Evolutionary conservation across 495 filamentous ascomycete species (phyloP), one percentile per base, ranked within the genome.

Genomic region (Trichoderma virens): DNA sequence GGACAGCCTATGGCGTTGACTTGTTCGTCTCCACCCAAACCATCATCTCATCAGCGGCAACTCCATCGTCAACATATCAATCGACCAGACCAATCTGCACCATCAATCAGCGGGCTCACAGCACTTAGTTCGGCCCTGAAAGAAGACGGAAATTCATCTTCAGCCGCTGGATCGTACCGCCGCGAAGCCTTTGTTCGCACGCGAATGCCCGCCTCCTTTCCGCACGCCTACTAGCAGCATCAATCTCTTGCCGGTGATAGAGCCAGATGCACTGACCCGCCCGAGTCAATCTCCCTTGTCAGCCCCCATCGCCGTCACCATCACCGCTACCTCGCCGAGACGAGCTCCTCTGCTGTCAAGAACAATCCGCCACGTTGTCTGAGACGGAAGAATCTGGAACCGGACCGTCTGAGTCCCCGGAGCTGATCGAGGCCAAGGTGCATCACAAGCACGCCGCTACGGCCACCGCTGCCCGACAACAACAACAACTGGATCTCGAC

Each of bases 341-440:
- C 59, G 31, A 39, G 31, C 59, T 61, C 59, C 11, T 39, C 11
- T 4, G 31, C 59, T n/a, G 28, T 13, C 20, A 45, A 28, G 20
- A 43, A 28, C 38, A 61, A 61, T 65, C 74, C 77, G 82, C 72
- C 86, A 88, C 80, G 79, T 88, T 92, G 90, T 90, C 88, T 80
- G 80, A 80, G 71, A 78, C 79, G 82, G 81, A 77, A 75, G 78
- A 84, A 73, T 74, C 81, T 72, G 80, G 77, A 77, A 74, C 82
- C 80, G 86, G 83, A 80, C 84, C 85, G 85, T 82, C 85, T 86
- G 87, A 85, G 80, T 82, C 82, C 82, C 74, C 79, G 72, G 75
- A 78, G 74, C 73, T 72, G 69, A 71, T 75, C 70, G 70, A 73
- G 73, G 71, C 67, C 65, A 70, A 72, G 62, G 71, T 72, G 38